Percentiles rank a stretch among this genome's conserved stretches.
phyloP scores from a whole-genome alignment of 805 yeast genomes.

The Saccharomycopsis sp. region DNA sequence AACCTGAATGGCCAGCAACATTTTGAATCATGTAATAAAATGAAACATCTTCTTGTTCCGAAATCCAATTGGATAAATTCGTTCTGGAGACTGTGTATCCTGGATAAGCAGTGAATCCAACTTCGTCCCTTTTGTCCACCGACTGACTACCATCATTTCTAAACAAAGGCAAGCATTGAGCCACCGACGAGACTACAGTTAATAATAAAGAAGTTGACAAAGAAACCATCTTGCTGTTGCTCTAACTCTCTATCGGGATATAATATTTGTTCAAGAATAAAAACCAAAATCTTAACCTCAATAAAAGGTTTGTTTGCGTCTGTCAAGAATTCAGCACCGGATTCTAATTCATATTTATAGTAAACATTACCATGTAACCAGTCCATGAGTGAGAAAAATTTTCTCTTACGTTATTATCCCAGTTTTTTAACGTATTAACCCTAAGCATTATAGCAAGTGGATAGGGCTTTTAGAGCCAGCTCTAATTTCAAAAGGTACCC shows the following conservation, averaged over 20 bases:
- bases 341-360: neutral
- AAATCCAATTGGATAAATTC: constrained; percentile 8
- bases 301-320: too few relatives aligned
- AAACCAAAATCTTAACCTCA: too few relatives aligned
- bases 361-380: neutral
- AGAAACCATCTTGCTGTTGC: neutral
- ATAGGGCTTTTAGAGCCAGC: neutral
- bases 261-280: too few relatives aligned
- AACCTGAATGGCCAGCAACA: constrained; percentile 4
- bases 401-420: neutral
- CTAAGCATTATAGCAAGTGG: neutral
- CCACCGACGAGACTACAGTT: neutral
- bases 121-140: neutral
- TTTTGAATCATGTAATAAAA: constrained; percentile 14
- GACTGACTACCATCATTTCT: neutral
- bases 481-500: neutral
- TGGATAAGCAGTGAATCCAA: neutral
- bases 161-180: neutral
- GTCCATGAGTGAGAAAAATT: neutral
- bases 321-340: neutral
- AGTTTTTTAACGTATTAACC: neutral
- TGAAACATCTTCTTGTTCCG: constrained; percentile 8
- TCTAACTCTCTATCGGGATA: too few relatives aligned
- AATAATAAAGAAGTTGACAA: neutral
- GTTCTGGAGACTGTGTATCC: constrained; percentile 9